These are phyloP conservation scores for Blastomyces parvus DNA, from an alignment of 2,329 filamentous ascomycete species.

Conservation along the genomic window DNA sequence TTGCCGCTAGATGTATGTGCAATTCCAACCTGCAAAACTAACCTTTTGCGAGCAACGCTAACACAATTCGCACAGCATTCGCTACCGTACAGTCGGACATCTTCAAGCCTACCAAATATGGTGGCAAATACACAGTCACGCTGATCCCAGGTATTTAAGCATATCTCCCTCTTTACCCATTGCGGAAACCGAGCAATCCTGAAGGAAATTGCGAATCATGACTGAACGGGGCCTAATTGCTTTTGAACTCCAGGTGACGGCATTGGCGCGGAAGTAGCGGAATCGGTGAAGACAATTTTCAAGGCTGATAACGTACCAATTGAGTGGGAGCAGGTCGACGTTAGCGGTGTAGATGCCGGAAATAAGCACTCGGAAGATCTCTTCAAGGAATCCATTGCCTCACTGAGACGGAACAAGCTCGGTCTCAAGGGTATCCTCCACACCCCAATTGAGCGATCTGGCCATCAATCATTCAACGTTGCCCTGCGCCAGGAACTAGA, in stretches of 20 bases:
- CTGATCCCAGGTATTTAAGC: slow-evolving; percentile 70
- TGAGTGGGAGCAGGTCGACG: slow-evolving; percentile 97
- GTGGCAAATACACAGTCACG: slow-evolving; percentile 98
- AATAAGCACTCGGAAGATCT: slow-evolving; percentile 85
- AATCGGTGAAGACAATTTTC: slow-evolving; percentile 98
- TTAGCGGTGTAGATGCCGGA: slow-evolving; percentile 78
- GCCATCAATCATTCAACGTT: slow-evolving; percentile 99
- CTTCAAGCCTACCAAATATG: slow-evolving; percentile 98
- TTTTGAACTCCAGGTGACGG: slow-evolving; percentile 57
- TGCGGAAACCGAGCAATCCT: slow-evolving; percentile 6
- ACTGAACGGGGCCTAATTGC: background rate
- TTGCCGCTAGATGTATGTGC: slow-evolving; percentile 47
- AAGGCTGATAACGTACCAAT: slow-evolving; percentile 98
- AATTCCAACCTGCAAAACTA: slow-evolving; percentile 6
- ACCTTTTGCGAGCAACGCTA: background rate
- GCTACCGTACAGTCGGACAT: slow-evolving; percentile 87
- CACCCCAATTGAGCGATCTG: slow-evolving; percentile 91
- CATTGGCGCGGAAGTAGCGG: slow-evolving; percentile 94
- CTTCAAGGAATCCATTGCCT: slow-evolving; percentile 91
- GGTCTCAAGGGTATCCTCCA: slow-evolving; percentile 98
- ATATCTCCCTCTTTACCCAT: slow-evolving; percentile 16
- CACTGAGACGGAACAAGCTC: slow-evolving; percentile 96
- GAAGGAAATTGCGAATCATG: background rate
- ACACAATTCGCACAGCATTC: slow-evolving; percentile 40
- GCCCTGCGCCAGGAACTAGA: slow-evolving; percentile 98